Evolutionary conservation across 2,329 filamentous ascomycete genomes (phyloP).

Genomic region (Xylaria sp.): DNA sequence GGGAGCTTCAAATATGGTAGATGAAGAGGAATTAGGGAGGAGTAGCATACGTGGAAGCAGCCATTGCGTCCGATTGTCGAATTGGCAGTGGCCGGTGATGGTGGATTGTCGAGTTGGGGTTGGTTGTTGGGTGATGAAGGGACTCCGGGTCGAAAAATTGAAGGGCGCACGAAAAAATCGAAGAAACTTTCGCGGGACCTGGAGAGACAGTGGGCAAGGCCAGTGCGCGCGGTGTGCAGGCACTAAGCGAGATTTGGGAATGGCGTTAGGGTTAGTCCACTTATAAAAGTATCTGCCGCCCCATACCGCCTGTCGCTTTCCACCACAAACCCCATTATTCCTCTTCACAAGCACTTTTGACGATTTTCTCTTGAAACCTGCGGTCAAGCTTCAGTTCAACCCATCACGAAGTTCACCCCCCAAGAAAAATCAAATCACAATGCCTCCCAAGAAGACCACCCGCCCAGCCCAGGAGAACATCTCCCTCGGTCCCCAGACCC

Average conservation of each 20-base stretch:
- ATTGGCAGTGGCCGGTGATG: conserved; percentile 23
- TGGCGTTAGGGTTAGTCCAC: conserved; percentile 31
- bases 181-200: conserved; percentile 22
- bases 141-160: conserved; percentile 16
- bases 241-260: conserved; percentile 20
- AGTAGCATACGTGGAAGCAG: conserved; percentile 43
- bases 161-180: conserved; percentile 9
- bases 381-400: conserved; percentile 24
- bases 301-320: conserved; percentile 27
- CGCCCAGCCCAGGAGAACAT: conserved; percentile 94
- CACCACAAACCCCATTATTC: conserved; percentile 19
- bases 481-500: conserved; percentile 93
- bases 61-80: conserved; percentile 41
- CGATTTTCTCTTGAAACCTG: conserved; percentile 24
- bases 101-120: conserved; percentile 35
- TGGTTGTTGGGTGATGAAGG: conserved; percentile 29
- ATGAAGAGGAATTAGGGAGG: conserved; percentile 43
- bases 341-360: conserved; percentile 7
- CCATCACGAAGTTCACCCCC: conserved; percentile 35
- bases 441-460: conserved; percentile 92
- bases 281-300: conserved; percentile 28
- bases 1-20: conserved; percentile 45
- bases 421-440: conserved; percentile 56
- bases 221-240: conserved; percentile 4
- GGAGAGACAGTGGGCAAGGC: neutral